Base-by-base conservation (phyloP, 768 basidiomycete genomes). In the Rhizopogon rudus region DNA sequence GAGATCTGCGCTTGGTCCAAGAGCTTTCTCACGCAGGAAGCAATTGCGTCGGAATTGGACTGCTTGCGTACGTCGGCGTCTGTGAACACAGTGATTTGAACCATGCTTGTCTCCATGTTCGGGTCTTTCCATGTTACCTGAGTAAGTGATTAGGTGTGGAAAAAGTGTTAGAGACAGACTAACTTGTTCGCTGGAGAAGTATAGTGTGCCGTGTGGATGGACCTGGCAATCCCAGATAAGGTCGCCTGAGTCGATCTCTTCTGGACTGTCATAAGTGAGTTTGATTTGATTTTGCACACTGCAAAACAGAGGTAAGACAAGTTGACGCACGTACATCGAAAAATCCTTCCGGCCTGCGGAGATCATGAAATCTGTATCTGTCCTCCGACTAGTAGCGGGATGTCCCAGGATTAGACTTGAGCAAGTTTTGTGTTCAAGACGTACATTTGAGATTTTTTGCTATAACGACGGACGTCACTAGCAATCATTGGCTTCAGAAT, bases 391-490 rank as follows among this genome's bases (percentile, higher is more conserved):
- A 25, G 25, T 25, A 17, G 12, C 17, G 10, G 2, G 10, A 31
- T 3, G 29, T 46, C 17, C 29, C 3, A 1, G 12, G 6, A 17
- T 31, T 6, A 46, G 44, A 31, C 8, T 17, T 31, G n/a, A n/a
- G 44, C 28, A 16, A n/a, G 16, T 29, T 29, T 31, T 29, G 31
- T 17, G 17, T 31, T 17, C 25, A 45, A 17, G 12, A 46, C 44
- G n/a, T 17, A 46, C 44, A 46, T 46, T 31, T 46, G 44, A 46
- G 46, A 48, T 17, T 35, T 46, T 46, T 46, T 46, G 44, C 29
- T 46, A 31, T 46, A 46, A 10, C 44, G 44, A 17, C 44, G 44
- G 10, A 46, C 29, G n/a, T 46, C 44, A 46, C 44, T 46, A 10
- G 44, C 44, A n/a, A 29, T 46, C 44, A 46, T 46, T 31, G 44